Evolutionary conservation across 139 green algal genomes (phyloP).

Genomic region (Nannochloris sp.): DNA sequence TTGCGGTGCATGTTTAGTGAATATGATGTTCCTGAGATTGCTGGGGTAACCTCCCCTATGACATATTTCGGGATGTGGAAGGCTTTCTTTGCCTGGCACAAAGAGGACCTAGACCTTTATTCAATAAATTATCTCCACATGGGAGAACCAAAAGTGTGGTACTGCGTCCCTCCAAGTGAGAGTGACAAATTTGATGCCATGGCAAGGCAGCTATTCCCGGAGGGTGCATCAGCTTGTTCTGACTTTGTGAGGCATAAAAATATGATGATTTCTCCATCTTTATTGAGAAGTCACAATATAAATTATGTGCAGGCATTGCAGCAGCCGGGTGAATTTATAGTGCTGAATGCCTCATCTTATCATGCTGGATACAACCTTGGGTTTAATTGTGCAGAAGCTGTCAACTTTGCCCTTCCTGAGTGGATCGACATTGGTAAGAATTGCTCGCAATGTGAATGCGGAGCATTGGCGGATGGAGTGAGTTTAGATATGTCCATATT

Average conservation of each 20-base stretch:
- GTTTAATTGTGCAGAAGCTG: slow-evolving; percentile 72
- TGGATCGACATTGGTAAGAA: slow-evolving; percentile 47
- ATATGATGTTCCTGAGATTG: slow-evolving; percentile 24
- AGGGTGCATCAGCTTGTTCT: slow-evolving; percentile 41
- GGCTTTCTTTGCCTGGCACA: slow-evolving; percentile 69
- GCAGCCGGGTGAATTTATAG: slow-evolving; percentile 65
- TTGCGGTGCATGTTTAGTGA: slow-evolving; percentile 61
- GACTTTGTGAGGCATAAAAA: slow-evolving; percentile 76
- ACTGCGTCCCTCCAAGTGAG: slow-evolving; percentile 61
- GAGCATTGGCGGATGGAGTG: slow-evolving; percentile 20
- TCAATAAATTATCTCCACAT: slow-evolving; percentile 94
- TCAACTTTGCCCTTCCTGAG: slow-evolving; percentile 63
- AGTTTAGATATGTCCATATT: slow-evolving; percentile 31
- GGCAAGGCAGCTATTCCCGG: slow-evolving; percentile 38
- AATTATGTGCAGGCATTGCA: slow-evolving; percentile 38
- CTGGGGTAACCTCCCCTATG: slow-evolving; percentile 70
- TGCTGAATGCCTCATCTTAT: slow-evolving; percentile 61
- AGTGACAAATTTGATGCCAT: slow-evolving; percentile 59
- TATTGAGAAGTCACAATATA: slow-evolving; percentile 42
- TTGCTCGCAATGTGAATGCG: slow-evolving; percentile 44
- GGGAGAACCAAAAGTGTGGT: slow-evolving; percentile 83
- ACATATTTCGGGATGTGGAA: slow-evolving; percentile 72
- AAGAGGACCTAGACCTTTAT: slow-evolving; percentile 89
- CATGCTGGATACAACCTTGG: slow-evolving; percentile 67
- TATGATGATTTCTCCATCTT: slow-evolving; percentile 46